These are phyloP conservation scores for Beverwykella pulmonaria DNA, from an alignment of 495 filamentous ascomycete genomes.

Conservation along the genomic window DNA sequence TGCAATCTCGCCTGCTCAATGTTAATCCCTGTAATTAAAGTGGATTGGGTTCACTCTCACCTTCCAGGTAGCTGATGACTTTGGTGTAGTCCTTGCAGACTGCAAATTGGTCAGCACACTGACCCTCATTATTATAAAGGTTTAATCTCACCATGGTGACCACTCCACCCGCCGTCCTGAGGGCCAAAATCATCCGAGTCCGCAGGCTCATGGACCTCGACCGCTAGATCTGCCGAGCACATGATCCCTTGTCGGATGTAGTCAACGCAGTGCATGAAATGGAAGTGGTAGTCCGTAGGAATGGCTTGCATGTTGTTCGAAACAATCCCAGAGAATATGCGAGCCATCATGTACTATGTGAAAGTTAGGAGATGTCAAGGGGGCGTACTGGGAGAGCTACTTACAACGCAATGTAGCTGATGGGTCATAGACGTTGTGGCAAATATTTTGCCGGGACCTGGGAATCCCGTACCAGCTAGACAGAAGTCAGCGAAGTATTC, in stretches of 20 bases:
- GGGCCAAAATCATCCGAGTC: constrained; percentile 10
- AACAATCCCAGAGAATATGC: constrained; percentile 4
- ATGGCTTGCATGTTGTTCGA: neutral
- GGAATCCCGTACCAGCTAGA: neutral
- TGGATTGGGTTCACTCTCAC: neutral
- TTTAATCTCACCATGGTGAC: constrained; percentile 6
- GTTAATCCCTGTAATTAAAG: neutral
- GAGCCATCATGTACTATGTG: constrained; percentile 9
- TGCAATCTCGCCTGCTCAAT: neutral
- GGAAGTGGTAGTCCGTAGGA: constrained; percentile 7
- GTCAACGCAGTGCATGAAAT: constrained; percentile 13
- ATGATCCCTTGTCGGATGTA: constrained; percentile 12
- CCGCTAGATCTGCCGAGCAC: constrained; percentile 12
- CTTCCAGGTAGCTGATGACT: constrained; percentile 9
- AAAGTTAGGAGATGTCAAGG: neutral
- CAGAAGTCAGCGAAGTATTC: neutral
- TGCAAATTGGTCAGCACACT: neutral
- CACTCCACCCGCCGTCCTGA: constrained; percentile 16
- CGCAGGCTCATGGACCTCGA: neutral
- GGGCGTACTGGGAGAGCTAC: neutral
- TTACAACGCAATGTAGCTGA: constrained; percentile 18
- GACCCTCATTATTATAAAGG: neutral
- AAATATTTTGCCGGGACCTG: constrained; percentile 1
- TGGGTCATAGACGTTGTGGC: constrained; percentile 13
- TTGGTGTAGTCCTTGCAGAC: constrained; percentile 17